Conservation (phyloP, 2,329 filamentous ascomycete genomes). For the Mollisia scopiformis region DNA sequence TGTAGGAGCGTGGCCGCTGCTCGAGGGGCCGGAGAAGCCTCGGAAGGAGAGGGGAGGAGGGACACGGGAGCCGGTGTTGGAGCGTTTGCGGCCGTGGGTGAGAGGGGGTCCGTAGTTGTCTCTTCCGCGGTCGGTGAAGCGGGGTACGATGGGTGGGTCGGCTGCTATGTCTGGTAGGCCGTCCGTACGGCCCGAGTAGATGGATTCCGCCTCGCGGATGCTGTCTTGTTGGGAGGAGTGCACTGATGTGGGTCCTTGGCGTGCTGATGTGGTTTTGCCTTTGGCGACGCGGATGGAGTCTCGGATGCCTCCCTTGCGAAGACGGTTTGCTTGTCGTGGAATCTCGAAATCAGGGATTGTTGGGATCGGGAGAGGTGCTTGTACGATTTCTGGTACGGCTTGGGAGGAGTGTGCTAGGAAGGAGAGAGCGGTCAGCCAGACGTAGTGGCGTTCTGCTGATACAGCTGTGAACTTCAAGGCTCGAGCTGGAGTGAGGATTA, state of each 20-base stretch:
- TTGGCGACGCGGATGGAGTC: conserved; percentile 93
- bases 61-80: conserved; percentile 80
- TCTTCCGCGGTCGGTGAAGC: conserved; percentile 62
- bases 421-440: conserved; percentile 93
- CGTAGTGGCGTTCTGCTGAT: conserved; percentile 82
- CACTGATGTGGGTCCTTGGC: conserved; percentile 42
- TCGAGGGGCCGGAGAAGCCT: conserved; percentile 60
- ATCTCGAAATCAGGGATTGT: conserved; percentile 50
- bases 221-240: conserved; percentile 31
- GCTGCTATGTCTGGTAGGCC: conserved; percentile 54
- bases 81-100: conserved; percentile 80
- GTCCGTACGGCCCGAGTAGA: conserved; percentile 26
- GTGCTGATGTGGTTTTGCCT: conserved; percentile 49
- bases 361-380: conserved; percentile 55
- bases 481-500: conserved; percentile 90
- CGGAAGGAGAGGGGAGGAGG: conserved; percentile 74
- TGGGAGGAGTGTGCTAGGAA: conserved; percentile 92
- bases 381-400: conserved; percentile 73
- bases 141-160: conserved; percentile 72
- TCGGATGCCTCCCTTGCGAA: conserved; percentile 59
- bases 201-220: conserved; percentile 29
- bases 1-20: conserved; percentile 38
- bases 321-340: conserved; percentile 35
- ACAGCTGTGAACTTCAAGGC: conserved; percentile 93
- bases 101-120: conserved; percentile 27